Evolutionary conservation across 2,329 filamentous ascomycete species (phyloP), one percentile per base, ranked within the genome.

Genomic region (Trichoderma brevicompactum): DNA sequence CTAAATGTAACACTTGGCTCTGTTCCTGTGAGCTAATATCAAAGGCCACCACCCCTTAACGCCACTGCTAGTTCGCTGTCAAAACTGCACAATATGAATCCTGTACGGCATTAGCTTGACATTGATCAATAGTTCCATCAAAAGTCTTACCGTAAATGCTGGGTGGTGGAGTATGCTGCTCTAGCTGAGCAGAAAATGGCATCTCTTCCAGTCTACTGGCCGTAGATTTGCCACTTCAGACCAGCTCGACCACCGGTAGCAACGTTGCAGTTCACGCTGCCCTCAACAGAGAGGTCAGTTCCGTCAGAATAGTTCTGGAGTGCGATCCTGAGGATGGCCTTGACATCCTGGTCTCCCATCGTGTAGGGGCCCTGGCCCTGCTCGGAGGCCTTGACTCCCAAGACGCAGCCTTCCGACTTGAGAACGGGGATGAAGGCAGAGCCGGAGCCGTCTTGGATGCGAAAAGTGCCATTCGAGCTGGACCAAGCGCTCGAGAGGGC

Each of bases 401-500:
- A 68, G 7, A 69, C 65, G 66, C 74, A 75, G 15, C 70, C 70
- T n/a, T 65, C 69, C 5, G 68, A 68, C 40, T 69, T 69, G 53
- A 75, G 65, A 19, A 75, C 63, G 34, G 72, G 68, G 49, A 73
- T 67, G 23, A 69, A 71, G 3, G 60, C 66, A 5, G 19, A 50
- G 32, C 50, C 66, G 32, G 69, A 68, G 32, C 64, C 65, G n/a
- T 58, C 41, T 17, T 62, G 65, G 58, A 77, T 60, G 55, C 54
- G 64, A 50, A 77, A 77, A 13, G 71, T 75, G n/a, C 75, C 75
- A 46, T 75, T 77, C 43, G 68, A 64, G 12, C 66, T 66, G 3
- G 69, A 68, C 70, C 74, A 76, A 2, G 67, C 65, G 55, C 73
- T 76, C 64, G 72, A 73, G 2, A 77, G 70, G 5, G 74, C 70